Evolutionary conservation across 345 rosid genomes (phyloP).

Genomic region (Anacardium occidentale): DNA sequence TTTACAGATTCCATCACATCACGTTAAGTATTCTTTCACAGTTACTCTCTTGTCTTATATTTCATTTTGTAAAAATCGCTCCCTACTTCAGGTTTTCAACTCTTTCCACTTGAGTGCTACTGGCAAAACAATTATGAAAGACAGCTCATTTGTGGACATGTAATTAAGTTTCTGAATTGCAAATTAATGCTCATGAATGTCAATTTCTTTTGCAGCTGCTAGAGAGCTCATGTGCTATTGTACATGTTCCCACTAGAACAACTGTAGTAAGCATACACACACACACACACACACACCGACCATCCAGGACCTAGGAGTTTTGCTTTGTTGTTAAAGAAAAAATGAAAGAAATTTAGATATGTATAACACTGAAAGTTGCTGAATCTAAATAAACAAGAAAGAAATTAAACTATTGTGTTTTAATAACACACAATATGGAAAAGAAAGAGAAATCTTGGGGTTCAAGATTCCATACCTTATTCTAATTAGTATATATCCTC

Average conservation of each 20-base stretch:
- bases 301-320: too few species aligned
- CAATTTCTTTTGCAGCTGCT: too few species aligned
- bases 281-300: too few species aligned
- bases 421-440: background rate
- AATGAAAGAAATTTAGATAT: background rate
- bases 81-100: too few species aligned
- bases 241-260: background rate
- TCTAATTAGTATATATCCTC: background rate
- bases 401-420: background rate
- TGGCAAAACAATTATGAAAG: background rate
- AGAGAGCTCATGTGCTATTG: background rate
- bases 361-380: too few species aligned
- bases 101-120: too few species aligned
- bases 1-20: background rate
- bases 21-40: too few species aligned
- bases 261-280: too few species aligned
- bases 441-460: constrained; percentile 15
- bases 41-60: too few species aligned
- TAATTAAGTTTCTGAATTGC: background rate
- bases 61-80: too few species aligned
- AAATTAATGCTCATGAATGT: too few species aligned
- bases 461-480: constrained; percentile 17
- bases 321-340: constrained; percentile 1
- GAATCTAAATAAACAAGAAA: constrained; percentile 10
- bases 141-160: background rate